phyloP scores from a whole-genome alignment of 345 rosid species.

The Populus simonii region DNA sequence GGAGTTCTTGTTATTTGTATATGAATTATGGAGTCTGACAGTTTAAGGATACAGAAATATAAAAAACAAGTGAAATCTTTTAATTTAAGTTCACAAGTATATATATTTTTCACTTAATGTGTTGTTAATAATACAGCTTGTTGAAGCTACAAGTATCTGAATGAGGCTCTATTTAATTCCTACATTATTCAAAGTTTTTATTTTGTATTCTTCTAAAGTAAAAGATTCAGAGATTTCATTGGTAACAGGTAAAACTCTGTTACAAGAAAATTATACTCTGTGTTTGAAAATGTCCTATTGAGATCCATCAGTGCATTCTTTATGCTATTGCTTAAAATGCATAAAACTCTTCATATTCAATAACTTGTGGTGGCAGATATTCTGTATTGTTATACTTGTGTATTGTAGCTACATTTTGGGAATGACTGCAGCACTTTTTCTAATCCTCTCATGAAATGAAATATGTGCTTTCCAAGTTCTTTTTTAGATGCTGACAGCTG shows the following conservation, averaged over 20 bases:
- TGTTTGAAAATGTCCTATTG: background rate
- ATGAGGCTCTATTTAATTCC: background rate
- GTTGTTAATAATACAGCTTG: background rate
- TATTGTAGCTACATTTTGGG: background rate
- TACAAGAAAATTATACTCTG: background rate
- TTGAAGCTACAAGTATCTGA: background rate
- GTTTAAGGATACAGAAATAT: background rate
- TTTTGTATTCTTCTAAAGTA: background rate
- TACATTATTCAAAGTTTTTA: background rate
- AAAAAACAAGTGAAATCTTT: background rate
- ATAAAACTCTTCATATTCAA: background rate
- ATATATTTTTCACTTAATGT: background rate
- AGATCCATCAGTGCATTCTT: background rate
- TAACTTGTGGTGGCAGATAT: background rate
- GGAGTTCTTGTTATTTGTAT: background rate
- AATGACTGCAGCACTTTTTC: background rate
- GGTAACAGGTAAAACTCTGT: background rate
- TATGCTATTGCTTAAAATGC: background rate
- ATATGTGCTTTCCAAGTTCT: background rate
- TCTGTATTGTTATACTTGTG: background rate
- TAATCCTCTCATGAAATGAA: background rate
- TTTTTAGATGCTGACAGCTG: slow-evolving; percentile 24
- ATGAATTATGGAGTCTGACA: background rate
- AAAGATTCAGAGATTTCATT: background rate
- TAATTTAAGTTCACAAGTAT: background rate